A percentile compares a stretch with the other conserved stretches of the same genome.
phyloP scores from a whole-genome alignment of 2,329 filamentous ascomycete species.

The Cladosporium sp. region DNA sequence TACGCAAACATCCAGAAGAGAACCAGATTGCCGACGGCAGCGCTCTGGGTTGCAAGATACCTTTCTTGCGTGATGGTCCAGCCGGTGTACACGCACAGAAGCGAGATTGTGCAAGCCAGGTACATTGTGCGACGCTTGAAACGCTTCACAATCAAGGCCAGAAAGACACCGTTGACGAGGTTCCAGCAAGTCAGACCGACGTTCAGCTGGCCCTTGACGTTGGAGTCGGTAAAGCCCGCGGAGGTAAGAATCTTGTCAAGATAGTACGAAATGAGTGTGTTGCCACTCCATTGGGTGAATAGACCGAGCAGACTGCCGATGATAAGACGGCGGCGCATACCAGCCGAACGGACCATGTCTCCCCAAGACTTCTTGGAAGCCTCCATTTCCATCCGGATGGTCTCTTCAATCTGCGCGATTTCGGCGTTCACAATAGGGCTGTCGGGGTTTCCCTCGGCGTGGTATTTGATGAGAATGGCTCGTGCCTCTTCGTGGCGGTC shows the following conservation, averaged over 20 bases:
- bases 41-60: constrained; percentile 32
- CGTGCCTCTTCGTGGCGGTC: constrained; percentile 15
- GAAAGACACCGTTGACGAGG: constrained; percentile 34
- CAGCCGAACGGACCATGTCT: constrained; percentile 54
- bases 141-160: constrained; percentile 36
- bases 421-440: constrained; percentile 53
- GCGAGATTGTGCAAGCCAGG: constrained; percentile 45
- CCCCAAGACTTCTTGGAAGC: constrained; percentile 51
- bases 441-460: constrained; percentile 30
- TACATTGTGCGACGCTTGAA: constrained; percentile 43
- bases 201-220: constrained; percentile 34
- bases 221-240: constrained; percentile 26
- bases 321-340: constrained; percentile 49
- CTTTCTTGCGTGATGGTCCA: constrained; percentile 50
- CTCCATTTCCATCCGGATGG: constrained; percentile 52
- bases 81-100: constrained; percentile 51
- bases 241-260: constrained; percentile 25
- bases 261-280: constrained; percentile 41
- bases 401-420: constrained; percentile 55
- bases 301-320: constrained; percentile 48
- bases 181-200: constrained; percentile 39
- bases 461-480: constrained; percentile 35
- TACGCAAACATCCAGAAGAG: constrained; percentile 60
- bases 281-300: constrained; percentile 54
- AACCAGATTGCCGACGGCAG: constrained; percentile 34